phyloP scores from a whole-genome alignment of 495 filamentous ascomycete species.

The Penicillium subrubescens region DNA sequence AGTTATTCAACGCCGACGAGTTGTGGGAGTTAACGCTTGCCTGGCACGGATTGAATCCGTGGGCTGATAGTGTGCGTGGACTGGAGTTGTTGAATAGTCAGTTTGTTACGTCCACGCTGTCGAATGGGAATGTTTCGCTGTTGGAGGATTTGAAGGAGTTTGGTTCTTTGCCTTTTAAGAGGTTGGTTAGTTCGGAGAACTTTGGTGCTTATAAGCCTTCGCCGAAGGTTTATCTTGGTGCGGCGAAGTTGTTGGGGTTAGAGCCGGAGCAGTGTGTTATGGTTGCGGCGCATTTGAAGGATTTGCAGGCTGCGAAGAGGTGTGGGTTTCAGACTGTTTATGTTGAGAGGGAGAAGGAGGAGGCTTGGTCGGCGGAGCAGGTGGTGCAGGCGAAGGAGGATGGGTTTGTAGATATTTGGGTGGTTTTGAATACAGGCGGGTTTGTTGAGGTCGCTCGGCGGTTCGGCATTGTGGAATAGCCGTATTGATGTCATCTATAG shows the following conservation, averaged over 20 bases:
- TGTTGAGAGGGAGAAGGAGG: conserved; percentile 69
- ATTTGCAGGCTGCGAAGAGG: conserved; percentile 65
- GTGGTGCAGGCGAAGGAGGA: conserved; percentile 54
- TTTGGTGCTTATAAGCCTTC: conserved; percentile 81
- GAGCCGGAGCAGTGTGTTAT: conserved; percentile 65
- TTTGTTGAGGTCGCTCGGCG: conserved; percentile 38
- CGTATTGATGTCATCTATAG: not conserved
- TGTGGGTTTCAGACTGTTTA: conserved; percentile 71
- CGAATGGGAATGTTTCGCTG: conserved; percentile 71
- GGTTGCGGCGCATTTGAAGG: conserved; percentile 76
- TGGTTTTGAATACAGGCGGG: conserved; percentile 28
- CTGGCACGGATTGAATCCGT: conserved; percentile 74
- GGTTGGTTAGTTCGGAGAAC: conserved; percentile 64
- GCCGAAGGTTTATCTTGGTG: conserved; percentile 67
- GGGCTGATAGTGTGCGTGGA: conserved; percentile 63
- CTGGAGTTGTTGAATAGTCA: conserved; percentile 54
- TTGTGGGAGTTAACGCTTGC: conserved; percentile 55
- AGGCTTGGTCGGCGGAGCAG: conserved; percentile 56
- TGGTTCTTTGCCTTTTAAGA: conserved; percentile 61
- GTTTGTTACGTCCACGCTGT: conserved; percentile 65
- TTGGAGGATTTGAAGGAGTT: conserved; percentile 62
- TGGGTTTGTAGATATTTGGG: conserved; percentile 55
- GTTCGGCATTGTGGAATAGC: conserved; percentile 28
- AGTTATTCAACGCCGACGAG: conserved; percentile 62
- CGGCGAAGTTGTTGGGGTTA: conserved; percentile 58